Percentiles rank a stretch among this genome's conserved stretches.
Evolutionary conservation across 345 rosid genomes (phyloP).

Genomic region (Cardiospermum halicacabum): DNA sequence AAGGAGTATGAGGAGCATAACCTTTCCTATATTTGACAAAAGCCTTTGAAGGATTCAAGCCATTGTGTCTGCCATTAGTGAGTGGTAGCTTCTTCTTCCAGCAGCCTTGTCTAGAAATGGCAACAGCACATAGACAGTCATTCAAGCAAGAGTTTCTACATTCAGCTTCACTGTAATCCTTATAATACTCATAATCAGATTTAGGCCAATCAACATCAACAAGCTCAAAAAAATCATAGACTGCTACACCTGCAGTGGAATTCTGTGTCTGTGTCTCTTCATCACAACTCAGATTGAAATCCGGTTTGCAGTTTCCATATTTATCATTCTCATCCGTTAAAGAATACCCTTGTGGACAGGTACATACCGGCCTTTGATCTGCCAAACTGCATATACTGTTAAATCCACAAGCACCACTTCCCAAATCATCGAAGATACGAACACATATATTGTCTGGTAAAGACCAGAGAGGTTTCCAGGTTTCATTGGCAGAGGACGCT

Average conservation of each 20-base stretch:
- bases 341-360: slow-evolving; percentile 27
- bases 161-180: neutral
- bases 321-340: slow-evolving; percentile 7
- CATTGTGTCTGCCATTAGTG: neutral
- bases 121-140: slow-evolving; percentile 4
- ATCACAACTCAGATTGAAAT: slow-evolving; percentile 19
- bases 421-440: neutral
- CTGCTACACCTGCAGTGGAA: slow-evolving; percentile 5
- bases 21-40: slow-evolving; percentile 10
- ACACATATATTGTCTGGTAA: slow-evolving; percentile 25
- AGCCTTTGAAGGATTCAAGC: neutral
- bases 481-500: neutral
- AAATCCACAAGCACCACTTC: slow-evolving; percentile 36
- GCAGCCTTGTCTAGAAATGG: neutral
- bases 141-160: neutral
- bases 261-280: slow-evolving; percentile 1
- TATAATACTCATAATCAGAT: neutral
- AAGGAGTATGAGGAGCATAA: slow-evolving; percentile 3
- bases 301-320: slow-evolving; percentile 23
- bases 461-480: slow-evolving; percentile 12
- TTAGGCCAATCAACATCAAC: neutral
- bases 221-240: slow-evolving; percentile 14
- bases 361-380: slow-evolving; percentile 14
- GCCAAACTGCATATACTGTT: slow-evolving; percentile 24
- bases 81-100: slow-evolving; percentile 12